These are phyloP conservation scores for Fremontodendron californicum DNA, from an alignment of 345 rosid species.

Conservation along the genomic window DNA sequence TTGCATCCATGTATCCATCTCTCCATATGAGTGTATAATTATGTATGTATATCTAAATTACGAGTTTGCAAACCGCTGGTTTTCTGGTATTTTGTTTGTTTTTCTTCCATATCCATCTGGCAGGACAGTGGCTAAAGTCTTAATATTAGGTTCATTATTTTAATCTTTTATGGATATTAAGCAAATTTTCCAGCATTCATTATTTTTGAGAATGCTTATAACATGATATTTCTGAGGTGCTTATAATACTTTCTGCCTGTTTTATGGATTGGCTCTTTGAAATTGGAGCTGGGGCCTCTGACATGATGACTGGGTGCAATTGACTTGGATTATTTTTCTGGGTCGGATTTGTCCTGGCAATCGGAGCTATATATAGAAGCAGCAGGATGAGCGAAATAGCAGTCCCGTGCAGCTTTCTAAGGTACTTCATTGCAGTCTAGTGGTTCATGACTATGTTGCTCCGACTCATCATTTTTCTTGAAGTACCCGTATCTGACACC, in stretches of 20 bases:
- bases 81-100: background rate
- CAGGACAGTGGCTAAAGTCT: background rate
- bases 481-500: too few relatives aligned
- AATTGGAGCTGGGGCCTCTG: conserved; percentile 96
- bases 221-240: background rate
- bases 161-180: background rate
- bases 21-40: background rate
- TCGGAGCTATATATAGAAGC: conserved; percentile 74
- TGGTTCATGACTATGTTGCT: background rate
- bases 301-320: conserved; percentile 62
- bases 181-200: background rate
- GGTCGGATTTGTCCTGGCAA: conserved; percentile 61
- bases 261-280: conserved; percentile 74
- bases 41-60: background rate
- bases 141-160: background rate
- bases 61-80: background rate
- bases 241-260: conserved; percentile 67
- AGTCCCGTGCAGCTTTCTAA: conserved; percentile 94
- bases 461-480: too few relatives aligned
- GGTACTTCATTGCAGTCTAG: conserved; percentile 36
- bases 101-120: background rate
- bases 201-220: conserved; percentile 9
- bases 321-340: conserved; percentile 53
- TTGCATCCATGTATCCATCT: too few relatives aligned
- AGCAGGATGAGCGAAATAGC: conserved; percentile 64